Base-by-base conservation (phyloP, 176 grass and related monocot species). In the Alopecurus myosuroides region DNA sequence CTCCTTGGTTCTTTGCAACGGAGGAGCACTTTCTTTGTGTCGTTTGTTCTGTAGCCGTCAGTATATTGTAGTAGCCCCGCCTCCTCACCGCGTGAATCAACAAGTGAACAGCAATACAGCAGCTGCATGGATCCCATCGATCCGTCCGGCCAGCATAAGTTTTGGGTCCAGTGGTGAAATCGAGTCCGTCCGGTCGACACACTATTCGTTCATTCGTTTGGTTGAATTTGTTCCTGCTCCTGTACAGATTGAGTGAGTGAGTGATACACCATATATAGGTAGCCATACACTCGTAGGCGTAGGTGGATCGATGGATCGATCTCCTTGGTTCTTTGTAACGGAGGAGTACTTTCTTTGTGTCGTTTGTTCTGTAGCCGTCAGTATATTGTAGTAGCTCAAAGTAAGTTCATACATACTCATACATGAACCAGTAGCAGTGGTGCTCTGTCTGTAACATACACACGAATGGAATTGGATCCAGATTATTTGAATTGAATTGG, bases 41-140 rank as follows among this genome's bases (percentile, higher is more conserved):
- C 50, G 9, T 49, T 7, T 57, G 49, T 53, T 85, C 58, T 52
- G 72, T 86, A 77, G 42, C 45, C 10, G 45, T 78, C 84, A 60
- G 55, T 77, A 55, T 74, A 83, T 77, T 66, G 56, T 53, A 48
- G 25, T 30, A 17, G 57, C 36, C n/a, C n/a, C n/a, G n/a, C n/a
- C n/a, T 99, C 26, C 89, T 96, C 28, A 86, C 94, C 17, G 88
- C 97, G 4, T 91, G 81, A 87, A 1, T 49, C 15, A 40, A 40
- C 7, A 35, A 17, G n/a, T 51, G 11, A 13, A 37, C 60, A 6
- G 20, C 35, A 14, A 18, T n/a, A n/a, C 7, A 20, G 0, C 11
- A 11, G 4, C 23, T 50, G 45, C 64, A 18, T 25, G 80, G 84
- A 79, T 79, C 61, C 46, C 13, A 46, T 15, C 3, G 14, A 49